Base-by-base conservation (phyloP, 306 rosid genomes). In the Vachellia collinsii region DNA sequence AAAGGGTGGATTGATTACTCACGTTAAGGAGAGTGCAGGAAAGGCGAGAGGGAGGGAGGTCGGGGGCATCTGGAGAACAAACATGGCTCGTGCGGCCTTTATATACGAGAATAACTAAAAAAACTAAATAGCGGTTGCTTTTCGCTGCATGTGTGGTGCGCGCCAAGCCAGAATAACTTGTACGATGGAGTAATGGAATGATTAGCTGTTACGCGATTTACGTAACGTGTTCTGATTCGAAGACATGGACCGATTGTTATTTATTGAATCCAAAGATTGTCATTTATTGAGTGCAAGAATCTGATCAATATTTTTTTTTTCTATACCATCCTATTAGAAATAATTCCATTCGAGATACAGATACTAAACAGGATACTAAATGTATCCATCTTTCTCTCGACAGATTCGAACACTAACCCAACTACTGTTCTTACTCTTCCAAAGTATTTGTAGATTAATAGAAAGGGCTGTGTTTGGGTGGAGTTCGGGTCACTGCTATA, bases 21-120 rank as follows among this genome's bases (percentile, higher is more conserved):
- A 84, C 79, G 36, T 76, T 43, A 77, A 63, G 67, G 71, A 64
- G 80, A 64, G 65, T 72, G 79, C 76, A 80, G 72, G 53, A 11
- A 68, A 16, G 43, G 59, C 25, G 37, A 19, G 20, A 63, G 46
- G 12, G 62, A n/a, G 72, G 44, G 58, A 29, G 19, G 20, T 19
- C 17, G 34, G 69, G 67, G 19, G 39, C 22, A 67, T 51, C 68
- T 63, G 50, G 62, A 75, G 50, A 79, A 22, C 72, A 70, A 84
- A 61, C 34, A 61, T 56, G 11, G 70, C 22, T 48, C 39, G 64
- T 4, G 13, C 36, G 3, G 14, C 42, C 20, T 56, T 56, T 14
- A n/a, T 9, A 13, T 11, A 3, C 12, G 36, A 47, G 47, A 75
- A 56, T 20, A 14, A 9, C 5, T 20, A 20, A 72, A 64, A 20